A percentile compares a stretch with the other conserved stretches of the same genome.
Evolutionary conservation across 2,329 filamentous ascomycete species (phyloP).

Genomic region (Ceratocystis destructans): DNA sequence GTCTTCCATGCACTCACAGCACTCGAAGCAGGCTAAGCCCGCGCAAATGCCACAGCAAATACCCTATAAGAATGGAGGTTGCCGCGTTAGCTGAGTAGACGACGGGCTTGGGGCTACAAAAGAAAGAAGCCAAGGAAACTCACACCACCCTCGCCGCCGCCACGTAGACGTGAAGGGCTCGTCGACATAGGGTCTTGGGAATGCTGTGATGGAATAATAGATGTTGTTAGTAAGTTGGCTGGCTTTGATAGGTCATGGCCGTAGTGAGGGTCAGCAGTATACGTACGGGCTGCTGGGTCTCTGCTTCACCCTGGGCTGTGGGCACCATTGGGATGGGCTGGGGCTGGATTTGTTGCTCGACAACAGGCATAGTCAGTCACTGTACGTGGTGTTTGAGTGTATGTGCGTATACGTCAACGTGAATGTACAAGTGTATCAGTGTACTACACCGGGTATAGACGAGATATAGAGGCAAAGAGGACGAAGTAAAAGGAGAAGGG

Average conservation of each 20-base stretch:
- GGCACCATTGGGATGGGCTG: conserved; percentile 10
- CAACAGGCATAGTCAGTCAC: conserved; percentile 6
- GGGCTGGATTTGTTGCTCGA: conserved; percentile 11
- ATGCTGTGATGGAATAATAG: neutral
- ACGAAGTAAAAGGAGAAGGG: neutral
- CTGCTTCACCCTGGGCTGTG: neutral
- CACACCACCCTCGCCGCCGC: conserved; percentile 13
- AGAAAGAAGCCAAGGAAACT: neutral
- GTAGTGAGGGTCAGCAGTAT: neutral
- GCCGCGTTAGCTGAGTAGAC: neutral
- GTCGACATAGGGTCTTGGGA: conserved; percentile 9
- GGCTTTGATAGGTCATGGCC: neutral
- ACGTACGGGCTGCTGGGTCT: conserved; percentile 15
- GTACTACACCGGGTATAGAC: too few relatives aligned
- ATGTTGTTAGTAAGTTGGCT: neutral
- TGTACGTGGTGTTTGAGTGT: neutral
- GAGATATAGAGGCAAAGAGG: neutral
- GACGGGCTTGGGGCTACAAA: neutral
- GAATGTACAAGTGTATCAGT: too few relatives aligned
- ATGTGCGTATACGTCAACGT: neutral
- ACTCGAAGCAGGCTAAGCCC: conserved; percentile 31
- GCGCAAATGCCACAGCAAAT: conserved; percentile 31
- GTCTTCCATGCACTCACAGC: conserved; percentile 20
- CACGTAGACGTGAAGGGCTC: conserved; percentile 8
- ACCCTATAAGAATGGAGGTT: conserved; percentile 22